Conservation (phyloP, 1,284 basidiomycete genomes). For the Cystobasidiaceae sp. region DNA sequence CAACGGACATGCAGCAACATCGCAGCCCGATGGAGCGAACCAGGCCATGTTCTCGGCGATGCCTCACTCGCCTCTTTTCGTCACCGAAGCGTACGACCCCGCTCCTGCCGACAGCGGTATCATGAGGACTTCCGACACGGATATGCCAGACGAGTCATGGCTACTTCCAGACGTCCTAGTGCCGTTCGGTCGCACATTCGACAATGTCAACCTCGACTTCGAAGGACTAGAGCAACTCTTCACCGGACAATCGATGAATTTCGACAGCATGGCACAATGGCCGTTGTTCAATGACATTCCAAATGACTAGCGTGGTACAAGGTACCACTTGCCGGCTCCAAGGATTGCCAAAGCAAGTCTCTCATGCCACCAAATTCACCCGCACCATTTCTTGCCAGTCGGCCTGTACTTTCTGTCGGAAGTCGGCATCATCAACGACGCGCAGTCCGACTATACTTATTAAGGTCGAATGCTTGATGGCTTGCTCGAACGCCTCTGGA, state of each 20-base stretch:
- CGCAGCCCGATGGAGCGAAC: neutral
- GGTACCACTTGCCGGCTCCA: too few species aligned
- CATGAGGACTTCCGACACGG: neutral
- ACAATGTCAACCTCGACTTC: neutral
- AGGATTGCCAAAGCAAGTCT: too few species aligned
- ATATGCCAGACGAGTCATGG: neutral
- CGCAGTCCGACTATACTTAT: neutral
- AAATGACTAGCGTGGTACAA: neutral
- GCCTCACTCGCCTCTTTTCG: neutral
- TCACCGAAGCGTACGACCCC: neutral
- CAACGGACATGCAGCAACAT: neutral
- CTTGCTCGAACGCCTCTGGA: neutral
- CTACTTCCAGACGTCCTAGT: neutral
- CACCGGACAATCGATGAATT: neutral
- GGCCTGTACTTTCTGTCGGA: neutral
- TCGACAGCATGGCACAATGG: neutral
- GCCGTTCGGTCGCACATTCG: neutral
- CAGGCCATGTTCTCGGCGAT: neutral
- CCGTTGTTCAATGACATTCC: neutral
- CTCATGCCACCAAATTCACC: neutral
- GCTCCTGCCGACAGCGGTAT: neutral
- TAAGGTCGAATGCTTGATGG: neutral
- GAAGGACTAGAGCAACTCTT: neutral
- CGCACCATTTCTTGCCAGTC: neutral
- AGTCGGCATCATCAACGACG: conserved; percentile 1